phyloP scores from a whole-genome alignment of 345 rosid species.

The Gossypium sturtianum region DNA sequence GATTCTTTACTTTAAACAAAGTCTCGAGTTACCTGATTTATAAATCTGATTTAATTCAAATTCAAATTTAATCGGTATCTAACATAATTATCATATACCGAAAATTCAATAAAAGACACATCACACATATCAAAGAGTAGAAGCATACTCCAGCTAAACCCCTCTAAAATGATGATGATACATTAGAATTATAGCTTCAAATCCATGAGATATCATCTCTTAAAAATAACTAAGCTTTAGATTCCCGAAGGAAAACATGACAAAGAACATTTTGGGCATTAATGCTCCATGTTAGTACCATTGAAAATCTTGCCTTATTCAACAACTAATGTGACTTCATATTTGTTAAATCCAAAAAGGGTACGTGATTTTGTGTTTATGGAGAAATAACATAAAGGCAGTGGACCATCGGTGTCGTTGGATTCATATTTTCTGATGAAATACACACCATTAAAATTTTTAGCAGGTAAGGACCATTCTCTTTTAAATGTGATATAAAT shows the following conservation, averaged over 20 bases:
- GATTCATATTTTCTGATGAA: background rate
- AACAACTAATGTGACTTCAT: background rate
- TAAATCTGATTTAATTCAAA: no score
- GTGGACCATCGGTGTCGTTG: background rate
- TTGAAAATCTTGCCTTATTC: background rate
- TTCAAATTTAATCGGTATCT: no score
- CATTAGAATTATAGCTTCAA: no score
- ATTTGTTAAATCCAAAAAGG: background rate
- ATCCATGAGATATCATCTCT: no score
- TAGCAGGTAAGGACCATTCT: background rate
- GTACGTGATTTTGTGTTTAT: background rate
- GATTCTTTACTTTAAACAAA: no score
- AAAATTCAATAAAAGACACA: no score
- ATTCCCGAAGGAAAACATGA: no score
- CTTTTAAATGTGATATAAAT: background rate
- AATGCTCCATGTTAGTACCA: background rate
- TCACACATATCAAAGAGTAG: accelerated
- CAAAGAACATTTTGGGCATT: background rate
- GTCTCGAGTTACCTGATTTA: no score
- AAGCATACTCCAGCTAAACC: no score
- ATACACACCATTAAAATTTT: background rate
- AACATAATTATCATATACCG: no score
- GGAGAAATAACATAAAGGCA: background rate
- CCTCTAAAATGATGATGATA: no score
- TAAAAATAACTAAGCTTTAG: no score